Evolutionary conservation across 345 rosid genomes (phyloP), one percentile per base, ranked within the genome.

Genomic region (Populus alba): DNA sequence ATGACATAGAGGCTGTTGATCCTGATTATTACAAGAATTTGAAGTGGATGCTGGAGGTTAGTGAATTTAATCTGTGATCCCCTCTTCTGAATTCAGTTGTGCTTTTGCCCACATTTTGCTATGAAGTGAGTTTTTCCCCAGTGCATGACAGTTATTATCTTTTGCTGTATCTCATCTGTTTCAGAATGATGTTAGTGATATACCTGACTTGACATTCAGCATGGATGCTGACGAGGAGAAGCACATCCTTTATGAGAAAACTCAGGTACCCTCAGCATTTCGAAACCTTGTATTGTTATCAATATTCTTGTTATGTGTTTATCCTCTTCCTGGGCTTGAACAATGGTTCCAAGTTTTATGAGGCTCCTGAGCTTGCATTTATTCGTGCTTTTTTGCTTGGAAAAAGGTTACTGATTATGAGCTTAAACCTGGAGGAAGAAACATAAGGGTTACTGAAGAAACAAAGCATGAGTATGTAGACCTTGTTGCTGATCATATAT

Each of bases 1-100:
- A 95, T 87, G 98, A 95, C 84, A 95, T 95, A 78, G 99, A 95
- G 89, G 98, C 99, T 63, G 98, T 95, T 82, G 99, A 95, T 86
- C 99, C 99, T 75, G 99, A 95, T 85, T 95, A 95, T 83, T 95
- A 95, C 88, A 93, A 92, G 87, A 93, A 88, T 77, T 81, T 95
- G 87, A 95, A 95, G 90, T 95, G 99, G 99, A 88, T 95, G 91
- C 81, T 95, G 43, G 98, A 95, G 97, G 99, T 93, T 69, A 75
- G 97, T 81, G 73, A 78, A 74, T 57, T 71, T 79, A 29, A 22
- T 67, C 57, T 12, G 59, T 18, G 77, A 39, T 45, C 55, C 49
- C 49, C 41, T 67, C 22, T 16, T 66, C 47, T 68, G 13, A 2
- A 5, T 31, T 53, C 51, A 35, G 74, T 69, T 79, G 55, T 80